Evolutionary conservation across 257 asterid genomes (phyloP), one percentile per base, ranked within the genome.

Genomic region (Thymus mandschuricus): DNA sequence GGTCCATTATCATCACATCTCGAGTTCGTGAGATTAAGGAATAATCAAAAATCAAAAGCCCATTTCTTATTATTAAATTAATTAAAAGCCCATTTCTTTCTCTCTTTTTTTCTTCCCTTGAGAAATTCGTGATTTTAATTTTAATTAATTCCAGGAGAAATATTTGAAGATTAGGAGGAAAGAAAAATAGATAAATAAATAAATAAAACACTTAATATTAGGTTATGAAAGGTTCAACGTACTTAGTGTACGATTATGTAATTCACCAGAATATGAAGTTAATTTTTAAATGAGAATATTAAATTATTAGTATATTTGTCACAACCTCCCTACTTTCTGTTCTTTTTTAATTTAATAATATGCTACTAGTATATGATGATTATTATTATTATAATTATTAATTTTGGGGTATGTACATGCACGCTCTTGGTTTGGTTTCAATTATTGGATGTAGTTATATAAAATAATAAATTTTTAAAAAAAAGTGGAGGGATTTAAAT

Each of bases 381-480:
- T 5, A 38, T 30, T 68, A 10, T 15, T 68, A 30, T 31, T 57
- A 13, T 40, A 44, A 28, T 44, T 38, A 11, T 49, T 41, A 8
- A 4, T 44, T 52, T 40, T 31, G 43, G 66, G 70, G 70, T 30
- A n/a, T 54, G 67, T 82, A 43, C 69, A 63, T 38, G 69, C 64
- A 63, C 74, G 64, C 75, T 80, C 70, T 76, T 77, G 54, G 72
- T 30, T 64, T 60, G 58, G 57, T 72, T 75, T 77, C 83, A 80
- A 83, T 83, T 80, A 83, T 83, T 80, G 83, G 66, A 64, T 65
- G 75, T 49, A 64, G 66, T 44, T 45, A 49, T 60, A 21, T 70
- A 56, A 38, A 41, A 49, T 33, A 61, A 38, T 38, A 38, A 4
- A 38, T 46, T n/a, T n/a, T 55, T 46, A 61, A 8, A 71, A 8